Evolutionary conservation across 768 basidiomycete species (phyloP).

Genomic region (Amanita pallidorosea): DNA sequence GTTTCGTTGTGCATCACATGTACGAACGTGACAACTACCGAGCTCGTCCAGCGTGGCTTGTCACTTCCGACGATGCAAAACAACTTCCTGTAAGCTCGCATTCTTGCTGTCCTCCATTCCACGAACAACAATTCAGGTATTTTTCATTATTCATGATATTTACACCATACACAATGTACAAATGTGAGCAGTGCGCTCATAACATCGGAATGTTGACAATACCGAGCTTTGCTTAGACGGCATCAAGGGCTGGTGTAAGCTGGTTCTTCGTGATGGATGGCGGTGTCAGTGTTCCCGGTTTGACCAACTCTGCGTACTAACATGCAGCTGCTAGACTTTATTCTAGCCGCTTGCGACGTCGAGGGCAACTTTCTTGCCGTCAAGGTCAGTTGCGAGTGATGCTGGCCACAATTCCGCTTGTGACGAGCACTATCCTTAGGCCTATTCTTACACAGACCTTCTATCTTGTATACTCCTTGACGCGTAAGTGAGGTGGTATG

Average conservation of each 20-base stretch:
- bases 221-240: conserved; percentile 41
- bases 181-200: conserved; percentile 39
- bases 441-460: conserved; percentile 79
- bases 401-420: neutral
- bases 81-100: conserved; percentile 59
- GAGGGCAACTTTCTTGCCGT: conserved; percentile 85
- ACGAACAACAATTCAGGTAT: conserved; percentile 39
- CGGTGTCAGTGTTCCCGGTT: conserved; percentile 46
- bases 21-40: conserved; percentile 80
- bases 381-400: conserved; percentile 30
- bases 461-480: conserved; percentile 90
- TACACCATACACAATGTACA: conserved; percentile 84
- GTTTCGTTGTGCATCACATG: conserved; percentile 84
- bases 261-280: conserved; percentile 73
- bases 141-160: conserved; percentile 66
- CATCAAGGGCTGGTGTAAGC: conserved; percentile 71
- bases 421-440: conserved; percentile 24
- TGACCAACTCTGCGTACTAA: neutral
- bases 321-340: conserved; percentile 39
- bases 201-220: neutral
- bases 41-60: conserved; percentile 62
- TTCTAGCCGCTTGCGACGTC: conserved; percentile 74
- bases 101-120: neutral
- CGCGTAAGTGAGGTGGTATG: conserved; percentile 38
- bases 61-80: conserved; percentile 72